Evolutionary conservation across 148 eudicot genomes (phyloP).

Genomic region (Pouteria glomerata): DNA sequence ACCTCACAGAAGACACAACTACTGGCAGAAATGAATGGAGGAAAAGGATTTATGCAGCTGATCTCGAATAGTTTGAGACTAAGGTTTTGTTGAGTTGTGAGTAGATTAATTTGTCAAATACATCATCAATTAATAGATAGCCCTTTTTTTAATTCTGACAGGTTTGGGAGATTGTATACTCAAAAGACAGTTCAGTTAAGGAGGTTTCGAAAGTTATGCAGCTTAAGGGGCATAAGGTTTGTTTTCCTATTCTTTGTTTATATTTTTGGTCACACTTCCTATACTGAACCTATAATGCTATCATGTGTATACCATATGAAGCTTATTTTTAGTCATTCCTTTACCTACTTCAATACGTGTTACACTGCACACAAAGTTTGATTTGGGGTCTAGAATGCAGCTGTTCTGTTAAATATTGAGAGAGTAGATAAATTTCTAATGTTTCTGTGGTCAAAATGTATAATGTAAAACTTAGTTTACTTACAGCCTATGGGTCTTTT

Average conservation of each 20-base stretch:
- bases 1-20: too few species aligned
- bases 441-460: not conserved
- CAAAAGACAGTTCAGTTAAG: conserved; percentile 88
- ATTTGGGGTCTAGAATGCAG: not conserved
- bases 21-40: too few species aligned
- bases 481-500: too few species aligned
- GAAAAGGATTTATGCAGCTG: too few species aligned
- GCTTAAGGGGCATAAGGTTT: conserved; percentile 97
- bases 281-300: not conserved
- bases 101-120: conserved; percentile 2
- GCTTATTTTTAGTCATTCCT: not conserved
- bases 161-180: conserved; percentile 93
- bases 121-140: conserved; percentile 8
- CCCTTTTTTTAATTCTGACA: conserved; percentile 21
- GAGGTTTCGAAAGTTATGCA: conserved; percentile 90
- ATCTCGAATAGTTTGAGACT: too few species aligned
- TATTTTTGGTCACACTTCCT: not conserved
- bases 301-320: not conserved
- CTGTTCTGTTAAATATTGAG: not conserved
- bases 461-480: not conserved
- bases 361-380: not conserved
- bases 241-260: not conserved
- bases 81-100: too few species aligned
- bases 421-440: not conserved
- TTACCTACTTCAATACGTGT: not conserved